Base-by-base conservation (phyloP, 805 yeast genomes). In the Saccharomycopsis fibuligera region DNA sequence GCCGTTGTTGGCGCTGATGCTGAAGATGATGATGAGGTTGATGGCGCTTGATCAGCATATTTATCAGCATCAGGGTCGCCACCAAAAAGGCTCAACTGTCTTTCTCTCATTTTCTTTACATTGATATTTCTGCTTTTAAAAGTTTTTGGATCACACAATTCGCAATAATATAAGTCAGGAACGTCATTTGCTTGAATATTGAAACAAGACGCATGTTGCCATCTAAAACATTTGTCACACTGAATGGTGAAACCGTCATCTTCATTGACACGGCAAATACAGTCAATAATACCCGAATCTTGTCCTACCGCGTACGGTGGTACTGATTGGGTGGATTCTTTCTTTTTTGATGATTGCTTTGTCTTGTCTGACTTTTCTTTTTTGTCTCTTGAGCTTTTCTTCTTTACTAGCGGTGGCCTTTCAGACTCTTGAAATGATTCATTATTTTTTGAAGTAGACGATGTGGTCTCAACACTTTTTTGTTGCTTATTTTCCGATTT, bases 141-240 rank as follows among this genome's bases (percentile, higher is more conserved):
- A 36, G 64, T 61, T 50, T 76, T 64, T 17, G 76, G 76, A 49
- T 82, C 83, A 66, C 98, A 90, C 41, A 72, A 72, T 60, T 85
- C 86, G 61, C 98, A 90, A 25, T 78, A 69, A 61, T 85, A 90
- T 46, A 78, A 79, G 48, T 88, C 96, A 0, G 96, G 96, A 0
- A 81, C 95, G 35, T 78, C 83, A 50, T 76, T 78, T 40, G 81
- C 76, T 40, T 71, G 71, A 49, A 86, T 86, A 5, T 83, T 84
- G 77, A 88, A 86, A 65, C 98, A 90, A n/a, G 78, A 72, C 24
- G 93, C 89, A 67, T 90, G 98, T 62, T 90, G 96, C 97, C 97
- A 90, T 54, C 96, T 78, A 63, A 77, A 82, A 64, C 98, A 90
- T 30, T 78, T 74, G 62, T 89, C 96, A 68, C 99, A 93, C 66